Evolutionary conservation across 345 rosid genomes (phyloP).

Genomic region (Eucalyptus erythrocorys): DNA sequence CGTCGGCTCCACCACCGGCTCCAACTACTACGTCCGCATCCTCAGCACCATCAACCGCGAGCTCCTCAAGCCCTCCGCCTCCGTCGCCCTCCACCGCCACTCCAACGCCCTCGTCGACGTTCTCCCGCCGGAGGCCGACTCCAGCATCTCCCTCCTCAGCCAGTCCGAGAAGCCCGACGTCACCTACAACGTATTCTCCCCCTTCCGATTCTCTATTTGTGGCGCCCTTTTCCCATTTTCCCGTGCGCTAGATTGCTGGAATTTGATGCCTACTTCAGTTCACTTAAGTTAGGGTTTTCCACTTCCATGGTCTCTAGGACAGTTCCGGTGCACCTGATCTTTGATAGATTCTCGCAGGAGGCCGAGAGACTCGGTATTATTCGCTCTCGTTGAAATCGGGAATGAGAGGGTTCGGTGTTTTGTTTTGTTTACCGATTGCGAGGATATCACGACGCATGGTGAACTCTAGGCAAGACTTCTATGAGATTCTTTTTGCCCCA

Average conservation of each 20-base stretch:
- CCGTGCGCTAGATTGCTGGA: neutral
- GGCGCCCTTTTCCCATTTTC: neutral
- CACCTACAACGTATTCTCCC: conserved; percentile 48
- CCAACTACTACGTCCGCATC: conserved; percentile 90
- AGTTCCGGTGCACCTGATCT: neutral
- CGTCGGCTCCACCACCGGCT: conserved; percentile 98
- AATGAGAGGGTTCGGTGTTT: neutral
- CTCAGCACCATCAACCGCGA: conserved; percentile 92
- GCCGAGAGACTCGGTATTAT: neutral
- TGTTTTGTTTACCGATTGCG: neutral
- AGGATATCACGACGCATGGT: neutral
- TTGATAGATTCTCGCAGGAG: neutral
- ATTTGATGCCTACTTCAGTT: neutral
- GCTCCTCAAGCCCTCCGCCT: conserved; percentile 90
- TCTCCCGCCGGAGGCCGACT: conserved; percentile 97
- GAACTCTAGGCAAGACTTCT: neutral
- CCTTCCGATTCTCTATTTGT: neutral
- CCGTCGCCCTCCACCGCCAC: conserved; percentile 96
- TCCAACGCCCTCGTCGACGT: conserved; percentile 96
- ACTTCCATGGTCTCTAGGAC: neutral
- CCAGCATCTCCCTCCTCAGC: conserved; percentile 89
- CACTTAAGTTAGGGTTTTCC: neutral
- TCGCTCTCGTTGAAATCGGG: neutral
- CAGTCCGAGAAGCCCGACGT: conserved; percentile 99
- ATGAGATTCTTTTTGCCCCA: neutral